phyloP scores from a whole-genome alignment of 495 filamentous ascomycete genomes.

The Tuber melanosporum region DNA sequence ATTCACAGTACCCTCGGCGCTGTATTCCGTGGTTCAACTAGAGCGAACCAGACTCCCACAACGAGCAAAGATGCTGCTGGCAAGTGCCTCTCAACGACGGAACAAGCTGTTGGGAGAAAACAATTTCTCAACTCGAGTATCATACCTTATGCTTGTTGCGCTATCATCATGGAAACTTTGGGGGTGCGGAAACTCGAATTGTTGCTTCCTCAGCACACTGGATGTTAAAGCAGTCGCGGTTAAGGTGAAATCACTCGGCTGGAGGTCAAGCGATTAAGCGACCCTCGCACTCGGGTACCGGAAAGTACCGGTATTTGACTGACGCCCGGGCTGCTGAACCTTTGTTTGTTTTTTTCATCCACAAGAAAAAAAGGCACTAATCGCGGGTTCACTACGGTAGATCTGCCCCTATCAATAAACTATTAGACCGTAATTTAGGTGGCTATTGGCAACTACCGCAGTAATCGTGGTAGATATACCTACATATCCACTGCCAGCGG shows the following conservation, averaged over 20 bases:
- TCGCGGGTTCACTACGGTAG: neutral
- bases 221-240: neutral
- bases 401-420: neutral
- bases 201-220: neutral
- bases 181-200: neutral
- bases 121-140: neutral
- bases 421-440: neutral
- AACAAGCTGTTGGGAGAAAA: neutral
- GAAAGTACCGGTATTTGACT: neutral
- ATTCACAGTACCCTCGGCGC: neutral
- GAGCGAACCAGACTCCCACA: neutral
- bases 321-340: neutral
- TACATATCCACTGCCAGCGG: neutral
- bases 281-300: neutral
- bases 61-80: neutral
- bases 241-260: neutral
- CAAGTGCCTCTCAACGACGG: neutral
- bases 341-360: neutral
- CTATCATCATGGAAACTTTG: neutral
- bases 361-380: neutral
- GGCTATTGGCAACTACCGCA: neutral
- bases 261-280: neutral
- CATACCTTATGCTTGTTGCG: neutral
- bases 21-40: neutral
- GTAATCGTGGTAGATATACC: neutral